Evolutionary conservation across 805 yeast genomes (phyloP).

Genomic region (Saturnispora serradocipensis): DNA sequence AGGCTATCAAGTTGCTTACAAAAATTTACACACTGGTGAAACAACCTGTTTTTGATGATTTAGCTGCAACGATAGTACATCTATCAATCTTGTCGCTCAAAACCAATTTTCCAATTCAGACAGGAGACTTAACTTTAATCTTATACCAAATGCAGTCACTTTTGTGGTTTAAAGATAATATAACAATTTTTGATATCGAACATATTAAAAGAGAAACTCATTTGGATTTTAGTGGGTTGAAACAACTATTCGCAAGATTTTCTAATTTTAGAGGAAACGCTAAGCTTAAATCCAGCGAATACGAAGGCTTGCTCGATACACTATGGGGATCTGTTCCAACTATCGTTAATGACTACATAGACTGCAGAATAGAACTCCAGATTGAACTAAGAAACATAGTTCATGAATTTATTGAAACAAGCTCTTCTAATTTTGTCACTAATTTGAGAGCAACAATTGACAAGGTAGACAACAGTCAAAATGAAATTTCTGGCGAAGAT

Average conservation of each 20-base stretch:
- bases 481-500: constrained; percentile 7
- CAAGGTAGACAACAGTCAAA: background rate
- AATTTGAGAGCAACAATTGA: background rate
- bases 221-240: constrained; percentile 74
- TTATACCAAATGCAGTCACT: constrained; percentile 66
- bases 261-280: background rate
- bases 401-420: constrained; percentile 55
- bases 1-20: constrained; percentile 60
- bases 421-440: constrained; percentile 38
- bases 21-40: constrained; percentile 74
- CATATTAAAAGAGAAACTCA: constrained; percentile 61
- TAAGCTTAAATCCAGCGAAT: constrained; percentile 9
- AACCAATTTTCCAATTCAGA: constrained; percentile 35
- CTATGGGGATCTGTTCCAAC: constrained; percentile 60
- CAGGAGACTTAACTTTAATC: constrained; percentile 50
- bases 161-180: constrained; percentile 57
- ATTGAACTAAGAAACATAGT: constrained; percentile 63
- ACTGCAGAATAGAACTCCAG: constrained; percentile 64
- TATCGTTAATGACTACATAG: constrained; percentile 73
- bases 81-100: constrained; percentile 58
- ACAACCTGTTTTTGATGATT: constrained; percentile 72
- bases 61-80: constrained; percentile 82
- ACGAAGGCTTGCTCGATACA: constrained; percentile 16
- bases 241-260: constrained; percentile 31
- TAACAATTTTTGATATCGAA: constrained; percentile 72